These are phyloP conservation scores for Heliosperma pusillum DNA, from an alignment of 148 eudicot species.

Conservation along the genomic window DNA sequence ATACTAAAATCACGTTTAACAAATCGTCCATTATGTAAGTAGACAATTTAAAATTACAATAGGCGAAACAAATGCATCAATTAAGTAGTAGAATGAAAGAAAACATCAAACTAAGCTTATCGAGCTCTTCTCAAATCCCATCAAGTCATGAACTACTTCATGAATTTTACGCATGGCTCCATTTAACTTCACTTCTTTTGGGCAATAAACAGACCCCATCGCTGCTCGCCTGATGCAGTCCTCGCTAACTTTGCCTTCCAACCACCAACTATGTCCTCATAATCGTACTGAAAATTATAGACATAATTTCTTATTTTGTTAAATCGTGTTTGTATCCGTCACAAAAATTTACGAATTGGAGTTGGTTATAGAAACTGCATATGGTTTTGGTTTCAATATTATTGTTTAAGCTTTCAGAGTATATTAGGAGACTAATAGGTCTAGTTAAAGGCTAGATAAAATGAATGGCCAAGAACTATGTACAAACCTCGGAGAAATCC, in stretches of 20 bases:
- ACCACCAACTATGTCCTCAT: slow-evolving; percentile 79
- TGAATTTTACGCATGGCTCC: neutral
- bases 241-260: slow-evolving; percentile 81
- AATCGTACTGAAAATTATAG: slow-evolving; percentile 30
- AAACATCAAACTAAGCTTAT: slow-evolving; percentile 3
- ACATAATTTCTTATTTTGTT: too few species aligned
- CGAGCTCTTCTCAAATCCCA: neutral
- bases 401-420: too few species aligned
- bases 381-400: too few species aligned
- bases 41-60: neutral
- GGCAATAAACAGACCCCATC: slow-evolving; percentile 88
- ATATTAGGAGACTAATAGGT: too few species aligned
- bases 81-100: neutral
- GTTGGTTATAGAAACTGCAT: too few species aligned
- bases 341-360: too few species aligned
- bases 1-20: too few species aligned
- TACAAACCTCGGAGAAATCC: slow-evolving; percentile 84
- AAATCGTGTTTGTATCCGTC: too few species aligned
- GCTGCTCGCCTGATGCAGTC: slow-evolving; percentile 73
- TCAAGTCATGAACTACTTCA: neutral
- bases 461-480: neutral
- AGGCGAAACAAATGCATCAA: neutral
- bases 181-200: slow-evolving; percentile 36
- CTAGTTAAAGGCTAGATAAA: neutral
- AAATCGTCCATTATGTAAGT: too few species aligned